Conservation (phyloP, 768 basidiomycete genomes). For the Mycena rebaudengoi region DNA sequence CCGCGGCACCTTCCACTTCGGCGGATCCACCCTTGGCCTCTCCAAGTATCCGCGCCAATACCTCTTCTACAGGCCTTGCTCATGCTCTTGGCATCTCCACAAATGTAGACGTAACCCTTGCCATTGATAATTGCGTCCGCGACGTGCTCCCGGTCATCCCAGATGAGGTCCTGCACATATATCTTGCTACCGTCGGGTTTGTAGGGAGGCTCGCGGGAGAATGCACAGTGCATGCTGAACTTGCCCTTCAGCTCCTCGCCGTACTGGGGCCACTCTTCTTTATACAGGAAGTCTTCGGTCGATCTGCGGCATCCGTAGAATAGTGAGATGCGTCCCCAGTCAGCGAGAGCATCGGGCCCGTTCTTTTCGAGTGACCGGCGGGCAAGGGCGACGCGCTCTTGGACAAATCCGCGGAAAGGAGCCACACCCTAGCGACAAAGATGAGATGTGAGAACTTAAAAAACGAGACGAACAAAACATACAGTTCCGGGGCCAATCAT, state of each 20-base stretch:
- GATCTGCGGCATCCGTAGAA: slow-evolving; percentile 97
- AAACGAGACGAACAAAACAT: slow-evolving; percentile 47
- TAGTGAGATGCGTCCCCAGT: slow-evolving; percentile 95
- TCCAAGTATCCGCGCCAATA: slow-evolving; percentile 82
- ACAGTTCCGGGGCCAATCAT: slow-evolving; percentile 99
- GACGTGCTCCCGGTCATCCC: slow-evolving; percentile 85
- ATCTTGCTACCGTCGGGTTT: slow-evolving; percentile 94
- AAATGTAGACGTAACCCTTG: slow-evolving; percentile 98
- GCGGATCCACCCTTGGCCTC: slow-evolving; percentile 93
- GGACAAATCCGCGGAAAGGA: slow-evolving; percentile 98
- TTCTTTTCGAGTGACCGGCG: slow-evolving; percentile 96
- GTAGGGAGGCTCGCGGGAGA: slow-evolving; percentile 88
- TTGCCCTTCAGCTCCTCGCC: slow-evolving; percentile 88
- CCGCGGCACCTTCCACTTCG: slow-evolving; percentile 88
- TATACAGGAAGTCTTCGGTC: slow-evolving; percentile 91
- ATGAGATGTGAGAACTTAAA: slow-evolving; percentile 18
- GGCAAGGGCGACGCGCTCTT: slow-evolving; percentile 96
- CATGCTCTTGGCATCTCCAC: slow-evolving; percentile 97
- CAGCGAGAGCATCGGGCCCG: slow-evolving; percentile 88
- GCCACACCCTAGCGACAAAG: slow-evolving; percentile 82
- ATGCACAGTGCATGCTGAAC: slow-evolving; percentile 87
- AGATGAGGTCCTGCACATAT: slow-evolving; percentile 98
- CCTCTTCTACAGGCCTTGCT: slow-evolving; percentile 94
- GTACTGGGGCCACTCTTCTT: slow-evolving; percentile 95
- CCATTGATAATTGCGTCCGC: slow-evolving; percentile 91